Percentiles rank a stretch among this genome's conserved stretches.
Evolutionary conservation across 768 basidiomycete genomes (phyloP).

Genomic region (Dacryopinax primogenitus): DNA sequence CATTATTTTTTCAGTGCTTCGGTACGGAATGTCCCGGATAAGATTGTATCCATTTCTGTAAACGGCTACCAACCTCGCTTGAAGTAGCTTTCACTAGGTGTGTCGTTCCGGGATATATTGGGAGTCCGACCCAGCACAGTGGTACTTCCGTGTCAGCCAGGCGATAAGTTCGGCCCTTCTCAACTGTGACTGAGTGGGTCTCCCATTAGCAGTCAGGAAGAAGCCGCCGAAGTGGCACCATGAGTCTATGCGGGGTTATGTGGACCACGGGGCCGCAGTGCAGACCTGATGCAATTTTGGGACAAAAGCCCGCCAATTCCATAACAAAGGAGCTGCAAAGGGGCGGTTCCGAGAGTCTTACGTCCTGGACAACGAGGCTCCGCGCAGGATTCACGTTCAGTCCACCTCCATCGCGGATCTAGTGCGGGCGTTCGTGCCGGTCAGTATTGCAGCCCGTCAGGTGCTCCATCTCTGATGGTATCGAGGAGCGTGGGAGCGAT

Average conservation of each 20-base stretch:
- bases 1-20: too few relatives aligned
- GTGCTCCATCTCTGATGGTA: slow-evolving; percentile 7
- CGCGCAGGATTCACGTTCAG: not conserved
- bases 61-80: too few relatives aligned
- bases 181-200: not conserved
- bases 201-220: not conserved
- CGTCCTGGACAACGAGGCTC: not conserved
- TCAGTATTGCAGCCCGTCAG: too few relatives aligned
- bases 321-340: not conserved
- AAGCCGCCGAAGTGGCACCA: slow-evolving; percentile 7
- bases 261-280: not conserved
- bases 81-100: not conserved
- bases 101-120: not conserved
- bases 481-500: slow-evolving; percentile 8
- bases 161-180: not conserved
- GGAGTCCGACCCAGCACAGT: not conserved
- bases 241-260: not conserved
- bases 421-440: not conserved
- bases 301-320: not conserved
- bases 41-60: too few relatives aligned
- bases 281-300: not conserved
- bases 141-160: not conserved
- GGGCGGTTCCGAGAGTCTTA: not conserved
- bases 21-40: too few relatives aligned
- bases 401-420: slow-evolving; percentile 2